Evolutionary conservation across 176 grass and related monocot species (phyloP).

Genomic region (Triticum urartu): DNA sequence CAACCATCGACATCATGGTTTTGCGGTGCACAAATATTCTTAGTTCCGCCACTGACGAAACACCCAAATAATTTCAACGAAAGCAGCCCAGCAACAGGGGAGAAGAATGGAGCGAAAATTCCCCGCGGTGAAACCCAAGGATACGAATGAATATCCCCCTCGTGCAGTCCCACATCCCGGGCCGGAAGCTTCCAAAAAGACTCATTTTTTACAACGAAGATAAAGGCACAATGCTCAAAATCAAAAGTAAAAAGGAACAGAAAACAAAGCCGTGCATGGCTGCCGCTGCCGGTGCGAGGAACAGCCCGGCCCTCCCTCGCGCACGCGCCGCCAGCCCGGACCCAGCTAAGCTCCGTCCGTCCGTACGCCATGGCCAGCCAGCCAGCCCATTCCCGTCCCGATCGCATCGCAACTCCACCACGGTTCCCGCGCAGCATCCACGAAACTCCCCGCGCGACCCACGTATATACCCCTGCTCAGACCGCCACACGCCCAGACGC

Average conservation of each 20-base stretch:
- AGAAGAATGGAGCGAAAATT: conserved; percentile 40
- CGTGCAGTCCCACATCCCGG: conserved; percentile 15
- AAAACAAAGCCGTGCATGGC: conserved; percentile 18
- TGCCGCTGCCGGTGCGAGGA: neutral
- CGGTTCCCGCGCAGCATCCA: conserved; percentile 27
- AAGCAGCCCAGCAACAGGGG: conserved; percentile 1
- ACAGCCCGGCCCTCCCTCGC: neutral
- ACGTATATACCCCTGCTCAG: conserved; percentile 12
- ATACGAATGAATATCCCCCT: neutral
- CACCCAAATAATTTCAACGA: neutral
- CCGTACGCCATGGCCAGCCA: conserved; percentile 11
- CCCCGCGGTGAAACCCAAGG: conserved; percentile 13
- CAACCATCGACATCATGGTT: neutral
- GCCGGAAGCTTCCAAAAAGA: conserved; percentile 51
- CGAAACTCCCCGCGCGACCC: conserved; percentile 28
- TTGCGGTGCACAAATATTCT: neutral
- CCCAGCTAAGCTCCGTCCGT: conserved; percentile 22
- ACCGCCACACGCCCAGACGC: neutral
- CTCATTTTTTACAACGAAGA: conserved; percentile 14
- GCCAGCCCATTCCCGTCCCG: conserved; percentile 31
- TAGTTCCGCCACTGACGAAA: neutral
- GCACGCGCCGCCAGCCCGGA: conserved; percentile 46
- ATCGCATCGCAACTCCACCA: conserved; percentile 29
- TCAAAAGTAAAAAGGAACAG: neutral
- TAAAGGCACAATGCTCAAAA: neutral